Percentiles rank a stretch among this genome's conserved stretches.
Evolutionary conservation across 2,329 filamentous ascomycete genomes (phyloP).

Genomic region (Pseudogymnoascus sp.): DNA sequence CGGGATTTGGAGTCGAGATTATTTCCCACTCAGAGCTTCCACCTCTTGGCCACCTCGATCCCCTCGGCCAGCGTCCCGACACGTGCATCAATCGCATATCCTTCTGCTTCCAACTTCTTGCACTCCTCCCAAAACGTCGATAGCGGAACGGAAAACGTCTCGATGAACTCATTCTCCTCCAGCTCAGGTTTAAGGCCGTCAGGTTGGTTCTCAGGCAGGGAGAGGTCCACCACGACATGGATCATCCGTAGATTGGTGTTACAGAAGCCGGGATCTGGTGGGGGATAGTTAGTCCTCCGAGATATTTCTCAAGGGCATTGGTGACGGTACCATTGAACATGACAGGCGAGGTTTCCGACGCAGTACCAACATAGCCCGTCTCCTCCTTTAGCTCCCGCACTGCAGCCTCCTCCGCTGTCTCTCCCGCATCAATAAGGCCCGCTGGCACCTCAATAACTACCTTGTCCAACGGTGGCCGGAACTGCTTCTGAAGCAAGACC

Average conservation of each 20-base stretch:
- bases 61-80: constrained; percentile 34
- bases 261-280: constrained; percentile 52
- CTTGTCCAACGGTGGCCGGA: constrained; percentile 52
- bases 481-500: constrained; percentile 60
- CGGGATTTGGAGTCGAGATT: background rate
- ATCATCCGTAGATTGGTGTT: constrained; percentile 56
- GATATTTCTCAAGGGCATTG: background rate
- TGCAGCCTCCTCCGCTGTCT: constrained; percentile 53
- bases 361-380: constrained; percentile 55
- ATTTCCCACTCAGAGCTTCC: constrained; percentile 24
- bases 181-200: constrained; percentile 36
- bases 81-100: constrained; percentile 34
- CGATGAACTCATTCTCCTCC: constrained; percentile 46
- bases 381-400: constrained; percentile 59
- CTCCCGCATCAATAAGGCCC: constrained; percentile 54
- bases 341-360: constrained; percentile 50
- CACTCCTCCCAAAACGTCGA: constrained; percentile 39
- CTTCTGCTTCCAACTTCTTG: constrained; percentile 35
- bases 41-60: constrained; percentile 31
- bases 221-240: constrained; percentile 41
- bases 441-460: constrained; percentile 58
- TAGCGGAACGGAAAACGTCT: constrained; percentile 41
- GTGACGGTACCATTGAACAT: constrained; percentile 50
- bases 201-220: constrained; percentile 37
- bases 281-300: background rate